phyloP scores from a whole-genome alignment of 2,329 filamentous ascomycete species.

The Hortaea werneckii region DNA sequence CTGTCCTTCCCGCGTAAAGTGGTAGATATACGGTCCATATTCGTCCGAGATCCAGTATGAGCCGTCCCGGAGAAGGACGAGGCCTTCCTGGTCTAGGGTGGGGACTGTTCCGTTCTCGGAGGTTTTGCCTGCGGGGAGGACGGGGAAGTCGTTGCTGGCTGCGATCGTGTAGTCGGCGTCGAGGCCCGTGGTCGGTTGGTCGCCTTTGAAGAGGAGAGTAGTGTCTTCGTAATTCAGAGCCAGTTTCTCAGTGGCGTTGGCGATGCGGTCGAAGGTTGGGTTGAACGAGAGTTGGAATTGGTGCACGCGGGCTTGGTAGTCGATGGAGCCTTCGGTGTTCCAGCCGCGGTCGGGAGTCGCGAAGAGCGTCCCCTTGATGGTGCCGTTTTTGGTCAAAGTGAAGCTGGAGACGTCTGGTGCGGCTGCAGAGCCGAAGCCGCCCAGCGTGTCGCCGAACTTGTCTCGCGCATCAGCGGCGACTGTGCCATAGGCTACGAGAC shows the following conservation, averaged over 20 bases:
- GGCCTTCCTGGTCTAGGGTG: conserved; percentile 55
- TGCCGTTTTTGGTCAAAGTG: conserved; percentile 33
- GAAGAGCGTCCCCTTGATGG: conserved; percentile 54
- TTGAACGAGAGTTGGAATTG: conserved; percentile 54
- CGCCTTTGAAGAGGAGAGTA: conserved; percentile 52
- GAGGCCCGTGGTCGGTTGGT: conserved; percentile 52
- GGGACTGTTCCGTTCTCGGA: conserved; percentile 51
- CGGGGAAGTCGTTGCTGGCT: conserved; percentile 52
- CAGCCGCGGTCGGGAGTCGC: conserved; percentile 51
- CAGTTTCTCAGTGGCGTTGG: conserved; percentile 49
- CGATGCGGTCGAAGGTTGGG: conserved; percentile 42
- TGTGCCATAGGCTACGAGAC: conserved; percentile 57
- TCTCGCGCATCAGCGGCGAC: conserved; percentile 50
- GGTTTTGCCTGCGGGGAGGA: background rate
- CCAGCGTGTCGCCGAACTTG: conserved; percentile 59
- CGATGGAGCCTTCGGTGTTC: conserved; percentile 59
- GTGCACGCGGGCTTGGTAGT: conserved; percentile 58
- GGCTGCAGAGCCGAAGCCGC: conserved; percentile 55
- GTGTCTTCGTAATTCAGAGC: conserved; percentile 54
- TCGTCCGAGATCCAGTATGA: conserved; percentile 62
- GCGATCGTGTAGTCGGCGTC: conserved; percentile 55
- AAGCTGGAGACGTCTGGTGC: conserved; percentile 52
- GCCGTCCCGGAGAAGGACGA: conserved; percentile 50
- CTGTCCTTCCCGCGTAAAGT: conserved; percentile 47
- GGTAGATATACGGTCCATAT: conserved; percentile 61